Base-by-base conservation (phyloP, 768 basidiomycete genomes). In the Botryobasidium botryosum region DNA sequence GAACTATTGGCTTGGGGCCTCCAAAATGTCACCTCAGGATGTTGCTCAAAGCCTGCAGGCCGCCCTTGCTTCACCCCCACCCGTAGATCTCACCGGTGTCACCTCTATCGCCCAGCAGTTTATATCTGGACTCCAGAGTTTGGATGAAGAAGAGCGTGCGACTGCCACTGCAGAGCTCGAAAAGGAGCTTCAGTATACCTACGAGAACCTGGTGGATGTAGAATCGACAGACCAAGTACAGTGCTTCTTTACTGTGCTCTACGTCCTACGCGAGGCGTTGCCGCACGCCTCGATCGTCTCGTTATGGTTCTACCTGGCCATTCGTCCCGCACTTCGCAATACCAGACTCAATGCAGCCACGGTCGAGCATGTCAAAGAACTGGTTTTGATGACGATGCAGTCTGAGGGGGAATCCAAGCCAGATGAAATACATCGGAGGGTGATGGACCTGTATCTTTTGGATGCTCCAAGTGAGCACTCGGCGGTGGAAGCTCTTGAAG, bases 401-500 rank as follows among this genome's bases (percentile, higher is more conserved):
- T 52, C 62, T 51, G 58, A 59, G 8, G 70, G 71, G 15, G 40
- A 42, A 31, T 42, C 40, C 40, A 75, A 72, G 59, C 66, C 77
- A 15, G 61, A 64, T 23, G 74, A 75, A 43, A 86, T 87, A 55
- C 67, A 80, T 47, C 65, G 75, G 41, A 69, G 72, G 24, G 59
- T 88, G 27, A 59, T 87, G 54, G 79, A 85, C 46, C 65, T 82
- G 15, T 85, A 84, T 55, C 66, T 88, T 15, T 63, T 83, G 43
- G 81, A 85, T 55, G 78, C 76, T 27, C 75, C 70, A 56, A 79
- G 80, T 55, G 82, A 83, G 55, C 71, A 69, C 18, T 83, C 80
- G 3, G 74, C 72, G 2, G 68, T 72, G 35, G 84, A 87, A 55
- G 67, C 75, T 25, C 56, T 87, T 28, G 84, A 86, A 53, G 79